Evolutionary conservation across 495 filamentous ascomycete genomes (phyloP).

Genomic region (Penicillium psychrofluorescens): DNA sequence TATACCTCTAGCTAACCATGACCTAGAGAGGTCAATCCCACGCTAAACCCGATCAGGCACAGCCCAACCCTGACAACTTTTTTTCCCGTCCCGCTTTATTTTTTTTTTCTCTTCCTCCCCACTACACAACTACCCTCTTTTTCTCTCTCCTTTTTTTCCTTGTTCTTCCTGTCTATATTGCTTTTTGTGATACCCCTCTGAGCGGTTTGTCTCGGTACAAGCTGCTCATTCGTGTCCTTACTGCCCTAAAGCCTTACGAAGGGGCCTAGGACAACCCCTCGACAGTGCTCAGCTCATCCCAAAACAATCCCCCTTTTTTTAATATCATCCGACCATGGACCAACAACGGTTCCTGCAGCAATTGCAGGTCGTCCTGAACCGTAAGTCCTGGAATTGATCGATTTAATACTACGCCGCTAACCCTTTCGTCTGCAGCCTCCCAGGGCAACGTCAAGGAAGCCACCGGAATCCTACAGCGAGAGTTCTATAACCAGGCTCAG

Average conservation of each 20-base stretch:
- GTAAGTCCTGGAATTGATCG: conserved; percentile 38
- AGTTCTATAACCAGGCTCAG: conserved; percentile 80
- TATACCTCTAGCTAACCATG: too few relatives aligned
- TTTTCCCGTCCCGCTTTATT: conserved; percentile 11
- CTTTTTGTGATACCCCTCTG: conserved; percentile 33
- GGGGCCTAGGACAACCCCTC: conserved; percentile 20
- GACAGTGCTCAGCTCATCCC: not conserved
- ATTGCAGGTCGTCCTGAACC: conserved; percentile 66
- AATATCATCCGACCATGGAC: conserved; percentile 49
- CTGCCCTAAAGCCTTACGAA: conserved; percentile 4
- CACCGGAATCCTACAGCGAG: conserved; percentile 82
- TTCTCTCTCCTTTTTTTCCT: conserved; percentile 13
- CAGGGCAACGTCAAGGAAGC: conserved; percentile 69
- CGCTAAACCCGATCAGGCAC: conserved; percentile 12
- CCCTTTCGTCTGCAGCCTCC: conserved; percentile 21
- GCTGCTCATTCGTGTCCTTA: conserved; percentile 23
- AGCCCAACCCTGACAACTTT: conserved; percentile 17
- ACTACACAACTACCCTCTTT: conserved; percentile 5
- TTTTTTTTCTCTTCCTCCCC: conserved; percentile 15
- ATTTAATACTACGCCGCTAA: conserved; percentile 1
- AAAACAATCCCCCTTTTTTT: conserved; percentile 2
- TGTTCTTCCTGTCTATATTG: conserved; percentile 17
- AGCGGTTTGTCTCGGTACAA: conserved; percentile 29
- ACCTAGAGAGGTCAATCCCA: not conserved
- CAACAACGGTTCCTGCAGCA: conserved; percentile 66